Base-by-base conservation (phyloP, 805 yeast genomes). In the Candida jianshihensis region DNA sequence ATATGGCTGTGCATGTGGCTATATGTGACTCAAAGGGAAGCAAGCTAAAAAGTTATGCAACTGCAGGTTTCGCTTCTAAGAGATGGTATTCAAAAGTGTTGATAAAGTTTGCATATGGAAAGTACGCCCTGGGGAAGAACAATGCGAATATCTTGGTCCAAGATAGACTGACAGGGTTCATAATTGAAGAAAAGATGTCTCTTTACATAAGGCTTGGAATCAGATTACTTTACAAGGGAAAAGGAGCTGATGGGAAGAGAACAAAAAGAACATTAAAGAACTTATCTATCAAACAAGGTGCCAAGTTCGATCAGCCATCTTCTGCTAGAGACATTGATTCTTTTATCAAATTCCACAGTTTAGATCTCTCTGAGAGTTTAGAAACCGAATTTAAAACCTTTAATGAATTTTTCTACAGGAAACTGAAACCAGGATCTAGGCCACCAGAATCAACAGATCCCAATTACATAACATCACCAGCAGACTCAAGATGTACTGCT, bases 81-180 rank as follows among this genome's bases (percentile, higher is more conserved):
- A 75, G 88, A 41, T 89, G 97, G 97, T 86, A 83, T 51, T 71
- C 89, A 4, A 87, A 83, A 49, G 73, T 84, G 3, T 63, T 89
- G 38, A 81, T 88, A 34, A 89, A 87, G 52, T 63, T 92, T 32
- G 85, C 92, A 0, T 88, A 86, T 53, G 98, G 98, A 0, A 82
- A 82, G 49, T 82, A 88, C 54, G 77, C 78, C 33, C 60, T 90
- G 26, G 97, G 97, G 3, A 78, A 81, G 18, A 86, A 90, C 53
- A 87, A 94, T 33, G 98, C 97, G 9, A 90, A 90, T 53, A 90
- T 92, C 21, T 64, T 92, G 34, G 97, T 90, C 3, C 97, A 92
- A 57, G 97, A 92, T 56, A 68, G 98, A 42, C 66, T 72, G 14
- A 81, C 96, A 0, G 98, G 98, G 0, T 71, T 85, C 31, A 76